Evolutionary conservation across 1,284 basidiomycete genomes (phyloP).

Genomic region (Tylopilus sp.): DNA sequence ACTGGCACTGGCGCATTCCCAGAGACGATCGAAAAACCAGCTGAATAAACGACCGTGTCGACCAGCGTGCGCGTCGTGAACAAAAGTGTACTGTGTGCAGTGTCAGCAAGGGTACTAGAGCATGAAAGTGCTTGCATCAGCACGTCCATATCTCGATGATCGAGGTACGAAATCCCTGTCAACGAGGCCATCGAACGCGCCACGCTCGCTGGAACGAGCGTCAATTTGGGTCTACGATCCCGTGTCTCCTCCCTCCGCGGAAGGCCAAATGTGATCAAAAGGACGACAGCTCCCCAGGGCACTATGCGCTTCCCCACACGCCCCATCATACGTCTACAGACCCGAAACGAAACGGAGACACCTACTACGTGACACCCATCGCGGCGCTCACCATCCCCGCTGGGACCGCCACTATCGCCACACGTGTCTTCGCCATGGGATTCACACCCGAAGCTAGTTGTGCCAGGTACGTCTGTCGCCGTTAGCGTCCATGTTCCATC

Average conservation of each 20-base stretch:
- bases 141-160: too few relatives aligned
- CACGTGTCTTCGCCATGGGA: conserved; percentile 34
- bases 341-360: not conserved
- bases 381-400: conserved; percentile 16
- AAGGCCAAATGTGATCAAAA: too few relatives aligned
- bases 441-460: conserved; percentile 49
- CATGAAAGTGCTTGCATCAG: too few relatives aligned
- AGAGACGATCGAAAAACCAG: conserved; percentile 47
- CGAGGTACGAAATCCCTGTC: too few relatives aligned
- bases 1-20: conserved; percentile 15
- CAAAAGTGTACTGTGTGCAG: conserved; percentile 41
- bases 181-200: too few relatives aligned
- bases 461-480: conserved; percentile 43
- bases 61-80: conserved; percentile 41
- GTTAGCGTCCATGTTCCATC: conserved; percentile 25
- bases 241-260: too few relatives aligned
- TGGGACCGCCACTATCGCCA: conserved; percentile 39
- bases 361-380: conserved; percentile 35
- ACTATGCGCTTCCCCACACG: too few relatives aligned
- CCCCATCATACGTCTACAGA: too few relatives aligned
- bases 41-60: conserved; percentile 45
- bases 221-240: too few relatives aligned
- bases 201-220: too few relatives aligned
- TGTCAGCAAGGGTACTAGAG: too few relatives aligned
- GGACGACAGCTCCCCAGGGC: too few relatives aligned